Base-by-base conservation (phyloP, 202 grass and related monocot genomes). In the Dendrocalamus latiflorus region DNA sequence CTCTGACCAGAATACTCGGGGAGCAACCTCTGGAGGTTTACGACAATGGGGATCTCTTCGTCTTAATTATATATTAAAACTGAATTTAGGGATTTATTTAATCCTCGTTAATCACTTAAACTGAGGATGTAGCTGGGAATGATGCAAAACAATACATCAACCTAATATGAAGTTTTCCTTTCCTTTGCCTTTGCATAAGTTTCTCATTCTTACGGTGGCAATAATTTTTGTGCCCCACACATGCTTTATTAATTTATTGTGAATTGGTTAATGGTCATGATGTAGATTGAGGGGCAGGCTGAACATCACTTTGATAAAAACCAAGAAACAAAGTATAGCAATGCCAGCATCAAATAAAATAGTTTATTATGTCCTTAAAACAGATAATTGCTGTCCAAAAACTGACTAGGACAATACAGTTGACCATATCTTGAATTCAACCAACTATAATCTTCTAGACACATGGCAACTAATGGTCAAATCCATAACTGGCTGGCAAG, bases 371-470 rank as follows among this genome's bases (percentile, higher is more conserved):
- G 26, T 36, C 58, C 58, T 28, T 36, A 36, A 73, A 65, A 36
- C n/a, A 7, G 57, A 48, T 30, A 10, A 12, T 1, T 25, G 8
- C 6, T 74, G 25, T 65, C 15, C 6, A 55, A 70, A 24, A 49
- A 24, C 43, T 67, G 17, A 25, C 16, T 60, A 60, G 47, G 2
- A 7, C 43, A 33, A n/a, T 49, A 77, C 4, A 43, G 59, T 21
- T 73, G 66, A 77, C 57, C 38, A 21, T 34, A 72, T n/a, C 65
- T 73, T 9, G 28, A 82, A 86, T 42, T 65, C 50, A 58, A 9
- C 22, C 18, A 49, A 84, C 3, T 66, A 81, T 54, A 70, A 21
- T 68, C 9, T 75, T 75, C 39, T 39, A 59, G 17, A 83, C 20
- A 56, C 28, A 49, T 71, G 47, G 17, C 34, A 59, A 13, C 64